phyloP scores from a whole-genome alignment of 2,329 filamentous ascomycete genomes.

The Fusarium globosum region DNA sequence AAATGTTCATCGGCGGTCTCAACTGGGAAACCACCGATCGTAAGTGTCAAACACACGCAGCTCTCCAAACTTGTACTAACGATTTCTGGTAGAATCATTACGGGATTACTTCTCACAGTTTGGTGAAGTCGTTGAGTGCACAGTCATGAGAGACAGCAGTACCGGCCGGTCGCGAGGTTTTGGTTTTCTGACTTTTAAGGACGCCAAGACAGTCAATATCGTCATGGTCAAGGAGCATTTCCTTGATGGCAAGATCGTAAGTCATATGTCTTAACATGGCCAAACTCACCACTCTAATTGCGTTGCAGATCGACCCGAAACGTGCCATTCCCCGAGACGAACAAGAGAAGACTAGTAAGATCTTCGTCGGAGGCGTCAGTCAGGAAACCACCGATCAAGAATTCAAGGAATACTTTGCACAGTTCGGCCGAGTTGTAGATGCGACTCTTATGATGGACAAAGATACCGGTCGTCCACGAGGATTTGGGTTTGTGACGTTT shows the following conservation, averaged over 20 bases:
- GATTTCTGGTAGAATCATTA: constrained; percentile 77
- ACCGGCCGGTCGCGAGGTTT: constrained; percentile 95
- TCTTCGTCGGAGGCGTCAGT: constrained; percentile 97
- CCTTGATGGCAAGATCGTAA: constrained; percentile 96
- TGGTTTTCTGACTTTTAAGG: constrained; percentile 97
- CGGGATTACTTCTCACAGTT: constrained; percentile 98
- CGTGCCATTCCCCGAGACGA: constrained; percentile 96
- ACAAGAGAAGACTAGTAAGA: constrained; percentile 98
- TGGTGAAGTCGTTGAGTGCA: constrained; percentile 96
- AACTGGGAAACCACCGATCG: constrained; percentile 99
- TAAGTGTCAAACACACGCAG: constrained; percentile 62
- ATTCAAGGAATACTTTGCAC: constrained; percentile 96
- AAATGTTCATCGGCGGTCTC: constrained; percentile 99
- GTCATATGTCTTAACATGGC: constrained; percentile 48
- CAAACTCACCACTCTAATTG: constrained; percentile 35
- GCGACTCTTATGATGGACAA: constrained; percentile 99
- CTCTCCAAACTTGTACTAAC: constrained; percentile 17
- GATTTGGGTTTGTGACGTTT: constrained; percentile 98
- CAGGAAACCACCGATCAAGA: constrained; percentile 97
- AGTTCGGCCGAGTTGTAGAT: constrained; percentile 95
- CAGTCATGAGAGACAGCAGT: constrained; percentile 97
- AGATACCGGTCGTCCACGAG: constrained; percentile 94
- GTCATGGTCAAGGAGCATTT: constrained; percentile 99
- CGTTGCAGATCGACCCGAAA: constrained; percentile 89
- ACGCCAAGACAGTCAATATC: constrained; percentile 97